Evolutionary conservation across 129 eudicot genomes (phyloP).

Genomic region (Calendula officinalis): DNA sequence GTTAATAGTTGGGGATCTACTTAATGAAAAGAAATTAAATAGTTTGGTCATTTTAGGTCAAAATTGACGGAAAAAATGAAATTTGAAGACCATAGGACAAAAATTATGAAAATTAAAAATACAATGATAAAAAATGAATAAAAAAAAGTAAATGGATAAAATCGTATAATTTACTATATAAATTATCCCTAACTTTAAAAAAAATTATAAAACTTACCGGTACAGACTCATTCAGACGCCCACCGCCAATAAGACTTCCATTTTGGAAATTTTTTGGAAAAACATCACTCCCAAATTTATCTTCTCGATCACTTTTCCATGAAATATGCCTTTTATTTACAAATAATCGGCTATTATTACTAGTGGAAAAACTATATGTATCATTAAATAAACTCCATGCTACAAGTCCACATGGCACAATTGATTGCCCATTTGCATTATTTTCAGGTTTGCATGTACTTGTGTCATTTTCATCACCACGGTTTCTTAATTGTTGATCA

Average conservation of each 20-base stretch:
- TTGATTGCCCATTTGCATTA: slow-evolving; percentile 47
- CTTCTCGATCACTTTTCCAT: slow-evolving; percentile 97
- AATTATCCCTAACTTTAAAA: background rate
- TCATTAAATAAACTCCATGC: slow-evolving; percentile 99
- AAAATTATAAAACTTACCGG: slow-evolving; percentile 56
- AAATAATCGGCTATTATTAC: slow-evolving; percentile 28
- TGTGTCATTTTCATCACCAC: slow-evolving; percentile 42
- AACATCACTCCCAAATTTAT: slow-evolving; percentile 78
- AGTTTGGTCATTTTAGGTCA: no score
- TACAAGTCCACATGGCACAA: slow-evolving; percentile 99
- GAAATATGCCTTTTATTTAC: slow-evolving; percentile 77
- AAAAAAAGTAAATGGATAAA: no score
- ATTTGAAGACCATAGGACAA: no score
- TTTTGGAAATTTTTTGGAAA: slow-evolving; percentile 81
- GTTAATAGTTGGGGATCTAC: no score
- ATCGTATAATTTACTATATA: no score
- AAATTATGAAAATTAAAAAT: no score
- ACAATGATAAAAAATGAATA: no score
- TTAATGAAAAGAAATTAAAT: no score
- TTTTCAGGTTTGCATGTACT: slow-evolving; percentile 73
- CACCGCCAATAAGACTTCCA: slow-evolving; percentile 69
- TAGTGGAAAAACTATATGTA: slow-evolving; percentile 63
- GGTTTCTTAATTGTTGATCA: slow-evolving; percentile 68
- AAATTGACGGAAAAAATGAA: no score
- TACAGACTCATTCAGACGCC: slow-evolving; percentile 38